phyloP scores from a whole-genome alignment of 2,329 filamentous ascomycete species.

The Anisogramma anomala region DNA sequence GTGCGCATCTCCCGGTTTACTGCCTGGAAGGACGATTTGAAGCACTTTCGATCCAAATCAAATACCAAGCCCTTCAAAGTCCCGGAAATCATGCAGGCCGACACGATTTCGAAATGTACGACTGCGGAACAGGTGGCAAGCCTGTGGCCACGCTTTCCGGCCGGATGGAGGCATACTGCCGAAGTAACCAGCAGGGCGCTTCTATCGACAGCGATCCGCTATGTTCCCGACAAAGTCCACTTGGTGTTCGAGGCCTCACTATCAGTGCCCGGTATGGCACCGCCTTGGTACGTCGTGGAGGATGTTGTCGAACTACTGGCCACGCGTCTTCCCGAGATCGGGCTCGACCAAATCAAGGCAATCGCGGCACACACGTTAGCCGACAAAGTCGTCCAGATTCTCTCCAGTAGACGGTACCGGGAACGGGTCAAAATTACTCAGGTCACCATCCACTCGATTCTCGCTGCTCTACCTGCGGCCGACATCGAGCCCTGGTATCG shows the following conservation, averaged over 20 bases:
- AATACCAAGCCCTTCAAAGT: neutral
- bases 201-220: conserved; percentile 20
- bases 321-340: conserved; percentile 2
- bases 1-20: neutral
- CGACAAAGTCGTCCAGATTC: conserved; percentile 10
- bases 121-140: conserved; percentile 21
- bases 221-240: conserved; percentile 13
- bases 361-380: conserved; percentile 8
- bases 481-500: conserved; percentile 25
- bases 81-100: neutral
- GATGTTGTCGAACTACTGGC: conserved; percentile 16
- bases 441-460: conserved; percentile 21
- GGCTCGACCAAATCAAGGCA: neutral
- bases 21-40: neutral
- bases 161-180: neutral
- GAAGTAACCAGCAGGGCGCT: conserved; percentile 23
- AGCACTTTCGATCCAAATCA: neutral
- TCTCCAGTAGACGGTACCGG: conserved; percentile 9
- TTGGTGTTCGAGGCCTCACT: conserved; percentile 17
- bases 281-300: conserved; percentile 15
- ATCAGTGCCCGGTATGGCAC: conserved; percentile 1
- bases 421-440: conserved; percentile 26
- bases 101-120: neutral
- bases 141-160: conserved; percentile 23
- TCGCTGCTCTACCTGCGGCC: conserved; percentile 13